These are phyloP conservation scores for Astrephomene gubernaculifera DNA, from an alignment of 139 green algal genomes.

Conservation along the genomic window DNA sequence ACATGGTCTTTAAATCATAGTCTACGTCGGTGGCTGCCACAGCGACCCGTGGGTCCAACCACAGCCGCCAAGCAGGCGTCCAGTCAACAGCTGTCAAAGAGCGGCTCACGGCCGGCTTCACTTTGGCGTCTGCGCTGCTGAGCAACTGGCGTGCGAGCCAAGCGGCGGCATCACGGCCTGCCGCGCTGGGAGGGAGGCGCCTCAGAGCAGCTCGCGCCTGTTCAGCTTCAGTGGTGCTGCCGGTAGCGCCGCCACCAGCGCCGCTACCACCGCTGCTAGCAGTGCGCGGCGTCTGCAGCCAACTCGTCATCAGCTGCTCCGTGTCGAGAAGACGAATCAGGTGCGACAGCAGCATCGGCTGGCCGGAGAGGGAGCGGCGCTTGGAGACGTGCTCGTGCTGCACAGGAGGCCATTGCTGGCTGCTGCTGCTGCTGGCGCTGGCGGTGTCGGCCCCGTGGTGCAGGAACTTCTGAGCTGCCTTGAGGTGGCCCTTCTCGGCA, in stretches of 20 bases:
- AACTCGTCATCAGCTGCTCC: not conserved
- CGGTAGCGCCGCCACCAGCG: not conserved
- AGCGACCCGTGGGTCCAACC: conserved; percentile 8
- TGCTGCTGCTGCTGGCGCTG: not conserved
- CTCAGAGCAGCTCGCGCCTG: not conserved
- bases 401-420: not conserved
- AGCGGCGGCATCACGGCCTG: not conserved
- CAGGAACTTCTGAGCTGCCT: not conserved
- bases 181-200: not conserved
- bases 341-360: not conserved
- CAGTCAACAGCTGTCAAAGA: not conserved
- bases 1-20: not conserved
- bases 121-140: not conserved
- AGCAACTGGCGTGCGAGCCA: conserved; percentile 5
- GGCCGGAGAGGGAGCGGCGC: not conserved
- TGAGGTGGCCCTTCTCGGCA: not conserved
- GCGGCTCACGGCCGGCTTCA: not conserved
- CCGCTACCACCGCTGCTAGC: not conserved
- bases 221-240: not conserved
- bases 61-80: conserved; percentile 6
- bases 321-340: not conserved
- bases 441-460: not conserved
- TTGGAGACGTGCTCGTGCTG: not conserved
- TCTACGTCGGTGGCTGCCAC: not conserved
- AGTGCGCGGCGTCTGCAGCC: not conserved